Evolutionary conservation across 441 rosid genomes (phyloP).

Genomic region (Flueggea neowawraea): DNA sequence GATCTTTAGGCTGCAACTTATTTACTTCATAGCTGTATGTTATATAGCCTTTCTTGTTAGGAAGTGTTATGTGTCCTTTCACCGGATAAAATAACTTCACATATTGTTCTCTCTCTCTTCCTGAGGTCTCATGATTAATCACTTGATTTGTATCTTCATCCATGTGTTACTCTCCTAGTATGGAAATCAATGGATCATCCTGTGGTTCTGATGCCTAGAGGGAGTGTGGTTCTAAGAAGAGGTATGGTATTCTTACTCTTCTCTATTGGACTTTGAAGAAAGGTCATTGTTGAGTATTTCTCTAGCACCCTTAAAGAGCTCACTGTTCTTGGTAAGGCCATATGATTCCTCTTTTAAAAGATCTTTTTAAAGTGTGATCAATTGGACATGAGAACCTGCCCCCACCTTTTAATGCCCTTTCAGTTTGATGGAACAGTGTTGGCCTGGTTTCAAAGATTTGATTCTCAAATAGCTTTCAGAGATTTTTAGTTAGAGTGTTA

Average conservation of each 20-base stretch:
- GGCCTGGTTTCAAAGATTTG: background rate
- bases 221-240: conserved; percentile 78
- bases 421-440: background rate
- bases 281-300: background rate
- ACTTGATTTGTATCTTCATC: conserved; percentile 4
- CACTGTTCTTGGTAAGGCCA: background rate
- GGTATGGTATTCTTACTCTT: conserved; percentile 36
- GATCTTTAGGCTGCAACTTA: too few species aligned
- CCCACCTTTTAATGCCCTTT: background rate
- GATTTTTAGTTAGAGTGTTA: too few species aligned
- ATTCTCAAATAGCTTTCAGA: background rate
- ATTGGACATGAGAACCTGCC: background rate
- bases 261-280: background rate
- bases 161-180: conserved; percentile 32
- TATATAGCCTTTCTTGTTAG: too few species aligned
- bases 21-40: too few species aligned
- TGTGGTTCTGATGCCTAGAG: conserved; percentile 66
- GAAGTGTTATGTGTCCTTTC: too few species aligned
- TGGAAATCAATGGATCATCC: conserved; percentile 59
- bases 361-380: background rate
- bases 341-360: background rate
- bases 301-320: background rate
- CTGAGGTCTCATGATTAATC: background rate
- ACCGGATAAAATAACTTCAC: too few species aligned
- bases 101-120: background rate